phyloP scores from a whole-genome alignment of 495 filamentous ascomycete genomes.

The Penicillium soppii region DNA sequence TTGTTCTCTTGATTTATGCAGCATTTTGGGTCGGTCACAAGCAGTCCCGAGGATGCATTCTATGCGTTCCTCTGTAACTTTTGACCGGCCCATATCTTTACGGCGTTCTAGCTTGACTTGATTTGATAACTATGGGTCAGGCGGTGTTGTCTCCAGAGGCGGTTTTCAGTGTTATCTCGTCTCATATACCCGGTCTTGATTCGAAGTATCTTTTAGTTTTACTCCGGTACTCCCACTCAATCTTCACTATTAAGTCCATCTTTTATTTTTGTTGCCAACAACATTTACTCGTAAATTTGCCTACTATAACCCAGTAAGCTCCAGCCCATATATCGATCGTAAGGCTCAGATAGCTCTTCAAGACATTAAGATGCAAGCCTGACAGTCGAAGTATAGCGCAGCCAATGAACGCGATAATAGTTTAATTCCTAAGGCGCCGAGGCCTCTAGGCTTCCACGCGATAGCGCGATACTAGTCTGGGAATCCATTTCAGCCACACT shows the following conservation, averaged over 20 bases:
- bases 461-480: neutral
- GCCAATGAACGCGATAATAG: neutral
- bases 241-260: neutral
- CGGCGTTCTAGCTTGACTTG: constrained; percentile 27
- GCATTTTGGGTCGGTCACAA: constrained; percentile 17
- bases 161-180: constrained; percentile 13
- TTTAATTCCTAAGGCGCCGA: constrained; percentile 2
- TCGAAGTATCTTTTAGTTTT: constrained; percentile 7
- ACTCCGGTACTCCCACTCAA: neutral
- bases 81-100: constrained; percentile 1
- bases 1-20: constrained; percentile 5
- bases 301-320: no score
- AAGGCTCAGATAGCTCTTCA: neutral
- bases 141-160: constrained; percentile 25
- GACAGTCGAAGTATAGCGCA: constrained; percentile 1
- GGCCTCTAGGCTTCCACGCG: constrained; percentile 2
- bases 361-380: neutral
- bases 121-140: constrained; percentile 14
- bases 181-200: constrained; percentile 28
- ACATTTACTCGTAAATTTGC: no score
- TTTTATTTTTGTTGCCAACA: no score
- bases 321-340: no score
- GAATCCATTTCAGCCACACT: constrained; percentile 4
- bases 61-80: neutral
- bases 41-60: neutral